These are phyloP conservation scores for Macrocybe gigantea DNA, from an alignment of 768 basidiomycete species.

Conservation along the genomic window DNA sequence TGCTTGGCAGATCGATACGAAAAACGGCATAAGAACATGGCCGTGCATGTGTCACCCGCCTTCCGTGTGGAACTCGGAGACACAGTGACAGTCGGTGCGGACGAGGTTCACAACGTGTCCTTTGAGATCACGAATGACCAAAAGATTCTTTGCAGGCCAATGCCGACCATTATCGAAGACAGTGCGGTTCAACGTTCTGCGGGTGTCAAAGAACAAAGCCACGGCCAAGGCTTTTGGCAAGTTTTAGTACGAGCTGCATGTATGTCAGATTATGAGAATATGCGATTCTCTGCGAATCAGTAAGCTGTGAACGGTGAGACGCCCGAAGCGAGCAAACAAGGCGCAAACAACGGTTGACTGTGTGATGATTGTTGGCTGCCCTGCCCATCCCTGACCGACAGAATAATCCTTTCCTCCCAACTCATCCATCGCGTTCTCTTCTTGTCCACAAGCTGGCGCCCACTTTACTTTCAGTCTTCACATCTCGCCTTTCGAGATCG, in stretches of 20 bases:
- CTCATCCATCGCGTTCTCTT: conserved; percentile 10
- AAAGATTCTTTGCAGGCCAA: conserved; percentile 55
- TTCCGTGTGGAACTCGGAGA: conserved; percentile 98
- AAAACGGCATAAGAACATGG: conserved; percentile 98
- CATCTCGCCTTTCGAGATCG: conserved; percentile 65
- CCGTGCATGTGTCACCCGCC: conserved; percentile 94
- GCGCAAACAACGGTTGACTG: conserved; percentile 9
- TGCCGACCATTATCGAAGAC: conserved; percentile 99
- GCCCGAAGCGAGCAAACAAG: conserved; percentile 13
- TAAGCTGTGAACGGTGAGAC: background rate
- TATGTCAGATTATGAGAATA: conserved; percentile 9
- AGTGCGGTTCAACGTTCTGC: conserved; percentile 97
- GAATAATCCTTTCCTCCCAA: conserved; percentile 5
- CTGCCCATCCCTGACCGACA: conserved; percentile 1
- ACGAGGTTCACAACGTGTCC: background rate
- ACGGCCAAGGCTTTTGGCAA: conserved; percentile 89
- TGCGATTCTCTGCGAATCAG: background rate
- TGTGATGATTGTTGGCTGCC: conserved; percentile 4
- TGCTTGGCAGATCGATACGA: conserved; percentile 81
- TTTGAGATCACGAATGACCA: conserved; percentile 4
- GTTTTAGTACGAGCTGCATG: conserved; percentile 56
- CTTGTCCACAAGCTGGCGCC: conserved; percentile 64
- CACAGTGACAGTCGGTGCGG: conserved; percentile 89
- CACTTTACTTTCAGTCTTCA: conserved; percentile 70
- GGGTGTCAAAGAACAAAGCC: conserved; percentile 92